A percentile compares a stretch with the other conserved stretches of the same genome.
Evolutionary conservation across 306 rosid genomes (phyloP).

Genomic region (Citrullus mucosospermus): DNA sequence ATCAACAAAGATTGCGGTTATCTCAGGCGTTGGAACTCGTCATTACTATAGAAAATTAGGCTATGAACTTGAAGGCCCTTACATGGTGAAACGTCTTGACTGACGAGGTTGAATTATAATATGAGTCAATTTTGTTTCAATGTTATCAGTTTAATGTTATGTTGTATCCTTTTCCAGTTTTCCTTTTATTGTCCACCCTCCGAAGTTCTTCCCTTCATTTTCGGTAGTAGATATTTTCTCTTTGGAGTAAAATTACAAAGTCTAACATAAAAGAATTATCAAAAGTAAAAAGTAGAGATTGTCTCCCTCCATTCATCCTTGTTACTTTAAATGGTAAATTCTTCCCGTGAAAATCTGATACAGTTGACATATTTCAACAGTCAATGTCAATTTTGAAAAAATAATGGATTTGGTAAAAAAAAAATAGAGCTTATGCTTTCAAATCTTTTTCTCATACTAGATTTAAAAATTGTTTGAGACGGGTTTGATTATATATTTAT

Average conservation of each 20-base stretch:
- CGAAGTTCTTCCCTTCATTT: neutral
- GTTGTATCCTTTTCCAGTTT: neutral
- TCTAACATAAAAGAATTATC: no score
- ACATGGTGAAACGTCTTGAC: slow-evolving; percentile 74
- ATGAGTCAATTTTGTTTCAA: slow-evolving; percentile 30
- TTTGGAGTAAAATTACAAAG: no score
- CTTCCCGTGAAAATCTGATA: neutral
- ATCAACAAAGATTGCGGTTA: slow-evolving; percentile 72
- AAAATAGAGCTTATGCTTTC: no score
- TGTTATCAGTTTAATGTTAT: neutral
- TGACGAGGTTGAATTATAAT: slow-evolving; percentile 10
- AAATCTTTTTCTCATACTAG: no score
- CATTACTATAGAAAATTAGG: slow-evolving; percentile 88
- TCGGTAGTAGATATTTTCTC: neutral
- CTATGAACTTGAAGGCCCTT: slow-evolving; percentile 93
- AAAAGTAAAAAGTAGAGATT: no score
- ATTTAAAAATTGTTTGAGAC: no score
- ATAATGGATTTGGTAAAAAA: no score
- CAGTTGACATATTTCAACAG: no score
- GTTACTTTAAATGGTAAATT: neutral
- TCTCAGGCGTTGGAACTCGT: slow-evolving; percentile 95
- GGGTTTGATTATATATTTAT: no score
- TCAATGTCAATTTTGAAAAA: no score
- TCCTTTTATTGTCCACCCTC: neutral
- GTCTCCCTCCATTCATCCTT: neutral